These are phyloP conservation scores for Groenewaldozyma auringiensis DNA, from an alignment of 1,139 yeast species.

Conservation along the genomic window DNA sequence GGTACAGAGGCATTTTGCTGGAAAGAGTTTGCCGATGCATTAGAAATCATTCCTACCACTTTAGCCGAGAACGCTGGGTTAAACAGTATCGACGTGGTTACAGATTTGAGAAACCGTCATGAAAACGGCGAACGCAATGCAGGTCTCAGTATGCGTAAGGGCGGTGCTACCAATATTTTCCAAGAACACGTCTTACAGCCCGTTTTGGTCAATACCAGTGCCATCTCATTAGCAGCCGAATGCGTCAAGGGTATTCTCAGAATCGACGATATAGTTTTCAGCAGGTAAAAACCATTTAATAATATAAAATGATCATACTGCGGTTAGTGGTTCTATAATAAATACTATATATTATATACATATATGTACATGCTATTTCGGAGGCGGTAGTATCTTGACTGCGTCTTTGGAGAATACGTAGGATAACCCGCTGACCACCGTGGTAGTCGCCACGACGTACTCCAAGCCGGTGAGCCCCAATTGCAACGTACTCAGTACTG, in stretches of 20 bases:
- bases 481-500: conserved; percentile 12
- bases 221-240: conserved; percentile 89
- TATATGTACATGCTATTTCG: neutral
- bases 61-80: conserved; percentile 97
- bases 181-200: conserved; percentile 97
- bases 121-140: conserved; percentile 86
- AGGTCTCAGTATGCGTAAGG: conserved; percentile 92
- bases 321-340: neutral
- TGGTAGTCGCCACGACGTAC: conserved; percentile 64
- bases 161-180: conserved; percentile 85
- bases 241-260: conserved; percentile 92
- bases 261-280: conserved; percentile 89
- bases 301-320: neutral
- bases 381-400: conserved; percentile 36
- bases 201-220: conserved; percentile 86
- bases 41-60: conserved; percentile 94
- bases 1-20: conserved; percentile 95
- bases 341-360: neutral
- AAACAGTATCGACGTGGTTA: conserved; percentile 88
- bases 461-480: conserved; percentile 36
- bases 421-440: conserved; percentile 69
- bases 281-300: conserved; percentile 39
- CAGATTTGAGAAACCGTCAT: conserved; percentile 88
- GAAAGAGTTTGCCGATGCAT: conserved; percentile 91
- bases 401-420: conserved; percentile 66